Percentiles rank a stretch among this genome's conserved stretches.
Evolutionary conservation across 2,329 filamentous ascomycete species (phyloP).

Genomic region (Amesomyces nigricolor): DNA sequence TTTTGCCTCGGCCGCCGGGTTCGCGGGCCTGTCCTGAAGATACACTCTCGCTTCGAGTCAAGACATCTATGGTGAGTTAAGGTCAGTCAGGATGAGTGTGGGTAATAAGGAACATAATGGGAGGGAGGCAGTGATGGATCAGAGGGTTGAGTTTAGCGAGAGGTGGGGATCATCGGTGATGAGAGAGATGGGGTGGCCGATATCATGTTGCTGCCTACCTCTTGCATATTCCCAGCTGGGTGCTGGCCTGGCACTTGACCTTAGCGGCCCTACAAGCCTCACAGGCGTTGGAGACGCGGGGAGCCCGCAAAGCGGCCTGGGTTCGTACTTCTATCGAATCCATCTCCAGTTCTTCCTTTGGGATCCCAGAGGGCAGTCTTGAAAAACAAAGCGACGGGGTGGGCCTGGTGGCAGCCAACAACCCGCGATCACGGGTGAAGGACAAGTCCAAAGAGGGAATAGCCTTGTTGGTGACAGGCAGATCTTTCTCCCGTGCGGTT

Average conservation of each 20-base stretch:
- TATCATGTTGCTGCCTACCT: constrained; percentile 35
- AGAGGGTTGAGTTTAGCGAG: neutral
- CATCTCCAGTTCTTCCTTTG: neutral
- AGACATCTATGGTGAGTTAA: constrained; percentile 38
- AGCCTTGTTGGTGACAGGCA: neutral
- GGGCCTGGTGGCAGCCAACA: too few relatives aligned
- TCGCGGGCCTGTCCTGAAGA: constrained; percentile 45
- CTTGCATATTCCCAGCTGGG: constrained; percentile 45
- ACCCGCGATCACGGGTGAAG: neutral
- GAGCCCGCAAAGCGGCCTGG: constrained; percentile 24
- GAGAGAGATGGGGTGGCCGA: neutral
- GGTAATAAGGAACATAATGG: neutral
- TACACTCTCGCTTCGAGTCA: constrained; percentile 48
- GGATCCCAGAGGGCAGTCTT: neutral
- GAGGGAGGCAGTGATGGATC: neutral
- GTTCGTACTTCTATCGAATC: constrained; percentile 12
- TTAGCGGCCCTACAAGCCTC: constrained; percentile 51
- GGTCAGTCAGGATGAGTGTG: neutral
- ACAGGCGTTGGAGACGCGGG: constrained; percentile 42
- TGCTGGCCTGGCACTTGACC: constrained; percentile 46
- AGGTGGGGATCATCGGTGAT: neutral
- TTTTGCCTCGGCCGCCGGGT: constrained; percentile 43
- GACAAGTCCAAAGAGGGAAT: neutral
- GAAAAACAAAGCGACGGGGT: neutral
- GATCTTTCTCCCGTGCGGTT: neutral